phyloP scores from a whole-genome alignment of 805 yeast species.

The Kodamaea restingae region DNA sequence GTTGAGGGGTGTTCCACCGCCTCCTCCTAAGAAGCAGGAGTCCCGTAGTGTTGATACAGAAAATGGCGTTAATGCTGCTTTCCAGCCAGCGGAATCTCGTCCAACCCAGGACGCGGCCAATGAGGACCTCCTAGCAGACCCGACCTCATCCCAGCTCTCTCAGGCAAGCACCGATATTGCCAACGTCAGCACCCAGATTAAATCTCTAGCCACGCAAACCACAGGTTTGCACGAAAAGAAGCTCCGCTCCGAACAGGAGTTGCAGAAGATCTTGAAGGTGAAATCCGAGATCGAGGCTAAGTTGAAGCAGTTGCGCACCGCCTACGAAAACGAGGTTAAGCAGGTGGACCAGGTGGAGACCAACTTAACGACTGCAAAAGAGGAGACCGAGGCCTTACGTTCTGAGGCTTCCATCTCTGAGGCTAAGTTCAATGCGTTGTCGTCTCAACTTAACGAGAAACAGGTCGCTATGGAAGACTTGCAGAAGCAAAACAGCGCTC shows the following conservation, averaged over 20 bases:
- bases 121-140: constrained; percentile 55
- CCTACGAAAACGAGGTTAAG: constrained; percentile 74
- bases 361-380: constrained; percentile 52
- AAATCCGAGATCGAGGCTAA: constrained; percentile 74
- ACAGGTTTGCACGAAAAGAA: constrained; percentile 66
- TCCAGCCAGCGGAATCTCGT: background rate
- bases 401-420: constrained; percentile 74
- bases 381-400: constrained; percentile 65
- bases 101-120: too few relatives aligned
- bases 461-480: constrained; percentile 59
- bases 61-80: background rate
- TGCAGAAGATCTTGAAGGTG: constrained; percentile 58
- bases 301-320: constrained; percentile 57
- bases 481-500: constrained; percentile 60
- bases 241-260: constrained; percentile 70
- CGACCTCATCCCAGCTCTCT: constrained; percentile 62
- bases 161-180: constrained; percentile 83
- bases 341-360: constrained; percentile 72
- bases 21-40: constrained; percentile 27
- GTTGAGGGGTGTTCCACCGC: constrained; percentile 44
- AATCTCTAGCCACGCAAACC: constrained; percentile 73
- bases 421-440: constrained; percentile 70
- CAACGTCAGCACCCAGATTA: constrained; percentile 78
- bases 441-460: constrained; percentile 57
- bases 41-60: background rate